Base-by-base conservation (phyloP, 1,139 yeast species). In the Yamadazyma triangularis region DNA sequence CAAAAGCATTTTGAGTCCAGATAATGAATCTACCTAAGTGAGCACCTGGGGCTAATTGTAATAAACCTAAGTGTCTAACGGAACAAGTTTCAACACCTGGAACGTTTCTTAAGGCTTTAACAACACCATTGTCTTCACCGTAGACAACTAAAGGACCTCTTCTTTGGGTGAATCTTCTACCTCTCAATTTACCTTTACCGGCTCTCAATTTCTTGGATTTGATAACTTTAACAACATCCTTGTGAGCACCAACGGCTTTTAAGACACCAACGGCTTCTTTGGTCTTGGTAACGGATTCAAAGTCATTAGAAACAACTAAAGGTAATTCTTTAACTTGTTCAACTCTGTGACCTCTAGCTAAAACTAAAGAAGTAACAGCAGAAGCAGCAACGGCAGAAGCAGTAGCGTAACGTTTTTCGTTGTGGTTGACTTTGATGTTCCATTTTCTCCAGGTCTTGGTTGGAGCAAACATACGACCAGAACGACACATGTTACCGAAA, bases 401-500 rank as follows among this genome's bases (percentile, higher is more conserved):
- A 56, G 97, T 89, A 53, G 99, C 99, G 73, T 89, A 91, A 77
- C 97, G 91, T 84, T 89, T 91, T 79, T 91, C 96, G 87, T 89
- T 91, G 75, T 88, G 96, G 96, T 91, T 91, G 60, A 91, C 96
- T 84, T 88, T 91, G 68, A 91, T 94, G 88, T 93, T 94, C 98
- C 98, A 91, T 77, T 83, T 88, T 85, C 98, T 88, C 98, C 98
- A 91, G 73, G 95, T 88, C 83, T 93, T 91, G 74, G 98, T 91
- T 72, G 98, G 98, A 72, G 98, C 96, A 65, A 91, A 91, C 97
- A 91, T 91, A 78, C 98, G 95, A 79, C 98, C 98, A 73, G 97
- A 96, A 78, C 98, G 91, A 83, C 98, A 91, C 98, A 91, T 91
- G 93, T 91, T 91, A 82, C 98, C 98, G 80, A 91, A 91, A 68